A percentile compares a stretch with the other conserved stretches of the same genome.
These are phyloP conservation scores for Phytophthora hybrid DNA, from an alignment of 352 stramenopile species.

Conservation along the genomic window DNA sequence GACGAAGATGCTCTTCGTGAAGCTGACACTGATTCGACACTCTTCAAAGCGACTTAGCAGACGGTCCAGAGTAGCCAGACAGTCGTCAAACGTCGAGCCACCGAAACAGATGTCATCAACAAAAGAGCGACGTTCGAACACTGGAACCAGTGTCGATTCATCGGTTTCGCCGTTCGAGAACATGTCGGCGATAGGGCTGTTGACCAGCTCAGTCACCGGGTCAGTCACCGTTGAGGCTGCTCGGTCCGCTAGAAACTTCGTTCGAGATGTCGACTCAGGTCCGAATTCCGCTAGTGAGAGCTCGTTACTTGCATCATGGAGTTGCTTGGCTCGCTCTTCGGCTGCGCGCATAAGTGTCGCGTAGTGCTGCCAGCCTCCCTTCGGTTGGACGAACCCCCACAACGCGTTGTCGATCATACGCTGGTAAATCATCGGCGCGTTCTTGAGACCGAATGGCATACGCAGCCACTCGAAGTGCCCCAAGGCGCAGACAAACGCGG, in stretches of 20 bases:
- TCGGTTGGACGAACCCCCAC: conserved; percentile 1
- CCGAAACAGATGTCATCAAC: conserved; percentile 35
- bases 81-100: neutral
- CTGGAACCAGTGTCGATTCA: neutral
- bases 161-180: too few species aligned
- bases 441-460: conserved; percentile 6
- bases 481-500: conserved; percentile 7
- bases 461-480: conserved; percentile 15
- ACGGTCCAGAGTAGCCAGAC: conserved; percentile 1
- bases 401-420: conserved; percentile 1
- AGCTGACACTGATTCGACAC: too few species aligned
- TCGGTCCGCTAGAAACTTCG: neutral
- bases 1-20: too few species aligned
- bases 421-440: conserved; percentile 13
- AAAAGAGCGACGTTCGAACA: conserved; percentile 3
- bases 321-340: neutral
- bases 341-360: neutral
- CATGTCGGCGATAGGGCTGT: too few species aligned
- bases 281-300: neutral
- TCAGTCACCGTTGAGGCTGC: neutral
- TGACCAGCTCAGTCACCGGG: neutral
- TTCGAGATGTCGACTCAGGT: neutral
- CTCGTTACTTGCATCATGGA: too few species aligned
- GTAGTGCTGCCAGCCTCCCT: neutral
- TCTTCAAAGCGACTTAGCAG: conserved; percentile 19